Conservation (phyloP, 495 filamentous ascomycete species). For the Astrothelium macrocarpum region DNA sequence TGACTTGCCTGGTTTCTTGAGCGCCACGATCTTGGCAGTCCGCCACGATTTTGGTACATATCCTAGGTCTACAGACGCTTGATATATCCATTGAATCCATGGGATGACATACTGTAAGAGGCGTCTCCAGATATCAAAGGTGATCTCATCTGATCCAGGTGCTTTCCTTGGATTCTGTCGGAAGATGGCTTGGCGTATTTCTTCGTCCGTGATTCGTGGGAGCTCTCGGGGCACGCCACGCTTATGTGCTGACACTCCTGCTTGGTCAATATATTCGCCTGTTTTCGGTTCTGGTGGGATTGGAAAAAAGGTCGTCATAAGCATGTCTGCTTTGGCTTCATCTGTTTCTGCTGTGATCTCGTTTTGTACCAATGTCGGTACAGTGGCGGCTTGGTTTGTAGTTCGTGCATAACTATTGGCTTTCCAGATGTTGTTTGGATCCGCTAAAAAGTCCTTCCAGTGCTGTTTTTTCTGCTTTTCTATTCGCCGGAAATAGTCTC, state of each 20-base stretch:
- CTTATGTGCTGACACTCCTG: not conserved
- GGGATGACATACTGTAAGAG: constrained; percentile 17
- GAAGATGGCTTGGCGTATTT: constrained; percentile 17
- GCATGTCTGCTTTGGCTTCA: not conserved
- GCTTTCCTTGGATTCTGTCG: constrained; percentile 16
- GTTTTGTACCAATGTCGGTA: not conserved
- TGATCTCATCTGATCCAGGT: constrained; percentile 17
- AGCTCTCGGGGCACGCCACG: not conserved
- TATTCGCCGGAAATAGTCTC: not conserved
- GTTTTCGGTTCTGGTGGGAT: not conserved
- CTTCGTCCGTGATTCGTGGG: constrained; percentile 13
- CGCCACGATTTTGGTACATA: constrained; percentile 14
- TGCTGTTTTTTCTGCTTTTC: constrained; percentile 1
- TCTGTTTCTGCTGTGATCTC: constrained; percentile 1
- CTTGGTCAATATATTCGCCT: not conserved
- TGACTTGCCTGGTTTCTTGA: constrained; percentile 16
- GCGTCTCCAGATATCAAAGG: constrained; percentile 17
- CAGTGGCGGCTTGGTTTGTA: not conserved
- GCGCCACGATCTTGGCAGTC: constrained; percentile 20
- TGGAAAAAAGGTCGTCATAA: not conserved
- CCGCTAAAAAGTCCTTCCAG: constrained; percentile 1
- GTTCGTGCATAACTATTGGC: not conserved
- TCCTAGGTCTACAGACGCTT: constrained; percentile 7
- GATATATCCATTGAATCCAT: constrained; percentile 14
- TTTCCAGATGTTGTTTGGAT: constrained; percentile 3